Evolutionary conservation across 2,329 filamentous ascomycete species (phyloP).

Genomic region (Calonectria hongkongensis): DNA sequence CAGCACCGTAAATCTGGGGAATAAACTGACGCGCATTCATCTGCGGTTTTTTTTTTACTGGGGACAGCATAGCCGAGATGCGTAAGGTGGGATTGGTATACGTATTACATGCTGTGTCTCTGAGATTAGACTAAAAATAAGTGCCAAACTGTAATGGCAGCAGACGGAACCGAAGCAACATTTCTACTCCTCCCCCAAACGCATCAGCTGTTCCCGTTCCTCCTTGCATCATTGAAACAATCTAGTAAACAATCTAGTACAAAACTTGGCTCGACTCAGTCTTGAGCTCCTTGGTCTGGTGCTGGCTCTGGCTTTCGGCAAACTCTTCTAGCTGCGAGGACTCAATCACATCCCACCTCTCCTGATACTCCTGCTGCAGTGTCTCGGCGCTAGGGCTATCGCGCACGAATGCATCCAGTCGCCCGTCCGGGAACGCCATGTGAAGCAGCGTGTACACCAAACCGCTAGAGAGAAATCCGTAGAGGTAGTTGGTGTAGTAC

Average conservation of each 20-base stretch:
- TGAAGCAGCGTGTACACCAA: conserved; percentile 59
- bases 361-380: conserved; percentile 55
- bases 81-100: not conserved
- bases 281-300: conserved; percentile 32
- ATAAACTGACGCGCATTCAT: not conserved
- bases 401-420: conserved; percentile 57
- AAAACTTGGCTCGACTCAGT: conserved; percentile 25
- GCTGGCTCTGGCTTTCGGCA: conserved; percentile 14
- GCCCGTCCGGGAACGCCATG: conserved; percentile 51
- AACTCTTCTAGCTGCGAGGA: conserved; percentile 38
- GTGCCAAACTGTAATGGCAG: not conserved
- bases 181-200: not conserved
- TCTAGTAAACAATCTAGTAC: conserved; percentile 13
- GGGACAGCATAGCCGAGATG: not conserved
- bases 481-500: conserved; percentile 63
- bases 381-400: conserved; percentile 49
- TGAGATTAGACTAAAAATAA: not conserved
- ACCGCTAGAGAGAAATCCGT: conserved; percentile 61
- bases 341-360: conserved; percentile 58
- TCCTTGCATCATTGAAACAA: not conserved
- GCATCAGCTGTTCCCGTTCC: not conserved
- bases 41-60: not conserved
- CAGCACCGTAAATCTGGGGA: not conserved
- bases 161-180: not conserved
- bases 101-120: not conserved